Base-by-base conservation (phyloP, 306 rosid genomes). In the Medicago lupulina region DNA sequence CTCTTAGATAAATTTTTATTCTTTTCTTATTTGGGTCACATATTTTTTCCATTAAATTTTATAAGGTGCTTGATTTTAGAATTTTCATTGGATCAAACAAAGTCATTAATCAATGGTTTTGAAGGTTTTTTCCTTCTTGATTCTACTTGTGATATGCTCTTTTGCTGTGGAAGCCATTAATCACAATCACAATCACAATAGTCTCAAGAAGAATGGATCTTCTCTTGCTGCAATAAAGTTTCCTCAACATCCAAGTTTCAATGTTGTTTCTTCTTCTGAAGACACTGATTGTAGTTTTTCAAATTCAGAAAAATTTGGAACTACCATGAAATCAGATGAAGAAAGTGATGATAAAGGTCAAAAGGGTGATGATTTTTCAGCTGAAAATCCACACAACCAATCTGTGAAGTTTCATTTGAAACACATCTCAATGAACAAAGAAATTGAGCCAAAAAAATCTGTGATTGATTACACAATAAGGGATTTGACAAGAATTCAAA, bases 401-500 rank as follows among this genome's bases (percentile, higher is more conserved):
- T 11, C 85, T 4, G 79, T 92, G 85, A 96, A 92, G 84, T 86
- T 96, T 43, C 86, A 90, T 71, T 75, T 96, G 51, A 84, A 84
- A 59, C 92, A 77, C 82, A 71, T 82, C 47, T 58, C 90, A 38
- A 58, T 74, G 73, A 82, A 31, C 25, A 59, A 36, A 65, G 85
- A 70, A 46, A 59, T 40, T 19, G 88, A 83, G 71, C 88, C 88
- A 0, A 88, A 80, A 58, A 69, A 73, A 9, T 87, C 96, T 16
- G 70, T 83, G 69, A 62, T 82, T 31, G 88, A 89, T 79, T 88
- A 71, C 81, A 88, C 93, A 18, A 21, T 39, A 67, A 80, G 84
- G 67, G 99, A 96, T 87, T 80, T 78, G 14, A 77, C 83, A 58
- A 88, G 99, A 87, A 92, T 92, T 57, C 98, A 92, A 69, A 90